These are phyloP conservation scores for Nematocida major DNA, from an alignment of 371 early-diverging fungal species.

Conservation along the genomic window DNA sequence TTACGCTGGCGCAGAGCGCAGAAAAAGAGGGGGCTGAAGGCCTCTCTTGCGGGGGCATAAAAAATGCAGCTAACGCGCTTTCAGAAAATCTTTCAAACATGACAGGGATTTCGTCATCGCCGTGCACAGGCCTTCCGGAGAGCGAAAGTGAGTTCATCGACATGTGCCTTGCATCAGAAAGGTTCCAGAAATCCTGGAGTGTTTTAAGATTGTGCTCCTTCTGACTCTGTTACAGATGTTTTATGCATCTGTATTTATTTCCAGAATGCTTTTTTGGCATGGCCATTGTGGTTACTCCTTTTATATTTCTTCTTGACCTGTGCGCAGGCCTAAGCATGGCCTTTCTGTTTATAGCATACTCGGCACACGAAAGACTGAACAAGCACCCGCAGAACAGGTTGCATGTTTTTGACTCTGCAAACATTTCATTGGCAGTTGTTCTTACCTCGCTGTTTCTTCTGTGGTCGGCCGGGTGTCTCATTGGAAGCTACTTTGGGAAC, in stretches of 20 bases:
- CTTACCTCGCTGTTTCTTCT: slow-evolving; percentile 35
- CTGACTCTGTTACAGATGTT: slow-evolving; percentile 37
- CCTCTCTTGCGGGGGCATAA: too few relatives aligned
- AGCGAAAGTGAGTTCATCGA: slow-evolving; percentile 20
- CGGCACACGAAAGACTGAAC: slow-evolving; percentile 17
- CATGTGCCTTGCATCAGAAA: slow-evolving; percentile 20
- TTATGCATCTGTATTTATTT: slow-evolving; percentile 23
- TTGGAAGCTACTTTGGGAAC: slow-evolving; percentile 27
- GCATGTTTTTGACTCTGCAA: not conserved
- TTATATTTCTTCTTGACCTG: slow-evolving; percentile 32
- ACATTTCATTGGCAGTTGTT: slow-evolving; percentile 11
- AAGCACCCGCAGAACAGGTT: not conserved
- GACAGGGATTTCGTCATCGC: slow-evolving; percentile 3
- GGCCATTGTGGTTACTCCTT: slow-evolving; percentile 32
- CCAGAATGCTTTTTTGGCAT: not conserved
- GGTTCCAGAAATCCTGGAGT: slow-evolving; percentile 12
- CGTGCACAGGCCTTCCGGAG: not conserved
- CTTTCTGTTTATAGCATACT: slow-evolving; percentile 7
- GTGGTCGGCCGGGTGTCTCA: slow-evolving; percentile 26
- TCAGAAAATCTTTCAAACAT: not conserved
- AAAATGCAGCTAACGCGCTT: not conserved
- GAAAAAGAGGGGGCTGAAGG: too few relatives aligned
- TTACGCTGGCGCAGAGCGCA: not conserved
- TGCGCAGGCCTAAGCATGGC: slow-evolving; percentile 6
- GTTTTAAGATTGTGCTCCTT: slow-evolving; percentile 16